phyloP scores from a whole-genome alignment of 805 yeast genomes.

The Ogataea pignaliae region DNA sequence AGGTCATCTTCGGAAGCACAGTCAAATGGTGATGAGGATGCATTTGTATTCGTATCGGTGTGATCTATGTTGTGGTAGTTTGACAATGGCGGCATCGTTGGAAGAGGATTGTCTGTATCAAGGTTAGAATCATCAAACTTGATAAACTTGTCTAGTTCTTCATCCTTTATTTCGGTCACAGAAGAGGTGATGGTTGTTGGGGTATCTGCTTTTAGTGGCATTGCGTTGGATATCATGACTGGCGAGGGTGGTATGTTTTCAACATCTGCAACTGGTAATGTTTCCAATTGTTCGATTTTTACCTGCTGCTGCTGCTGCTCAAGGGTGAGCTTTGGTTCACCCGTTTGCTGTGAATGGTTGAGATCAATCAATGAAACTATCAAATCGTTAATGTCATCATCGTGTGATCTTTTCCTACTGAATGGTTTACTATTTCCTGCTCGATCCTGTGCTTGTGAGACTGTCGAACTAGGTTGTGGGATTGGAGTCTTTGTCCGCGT shows the following conservation, averaged over 20 bases:
- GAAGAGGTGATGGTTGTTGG: too few relatives aligned
- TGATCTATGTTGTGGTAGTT: too few relatives aligned
- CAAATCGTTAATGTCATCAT: constrained; percentile 33
- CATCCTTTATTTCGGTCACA: constrained; percentile 4
- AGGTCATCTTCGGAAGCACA: neutral
- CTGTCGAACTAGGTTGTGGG: too few relatives aligned
- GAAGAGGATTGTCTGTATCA: too few relatives aligned
- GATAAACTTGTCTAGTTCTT: constrained; percentile 12
- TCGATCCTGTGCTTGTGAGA: neutral
- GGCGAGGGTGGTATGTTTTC: too few relatives aligned
- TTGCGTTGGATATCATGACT: too few relatives aligned
- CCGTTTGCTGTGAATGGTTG: constrained; percentile 24
- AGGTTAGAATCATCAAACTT: constrained; percentile 5
- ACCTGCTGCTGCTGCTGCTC: too few relatives aligned
- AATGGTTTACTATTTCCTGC: constrained; percentile 1
- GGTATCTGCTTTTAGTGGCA: too few relatives aligned
- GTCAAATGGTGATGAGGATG: neutral
- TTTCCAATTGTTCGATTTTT: neutral
- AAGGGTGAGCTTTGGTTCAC: constrained; percentile 1
- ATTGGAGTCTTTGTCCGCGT: too few relatives aligned
- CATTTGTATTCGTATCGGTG: neutral
- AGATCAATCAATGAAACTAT: constrained; percentile 32
- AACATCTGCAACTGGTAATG: too few relatives aligned
- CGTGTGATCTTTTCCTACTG: constrained; percentile 25
- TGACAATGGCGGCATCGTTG: too few relatives aligned